Base-by-base conservation (phyloP, 179 eudicot genomes). In the Nepenthes alata region DNA sequence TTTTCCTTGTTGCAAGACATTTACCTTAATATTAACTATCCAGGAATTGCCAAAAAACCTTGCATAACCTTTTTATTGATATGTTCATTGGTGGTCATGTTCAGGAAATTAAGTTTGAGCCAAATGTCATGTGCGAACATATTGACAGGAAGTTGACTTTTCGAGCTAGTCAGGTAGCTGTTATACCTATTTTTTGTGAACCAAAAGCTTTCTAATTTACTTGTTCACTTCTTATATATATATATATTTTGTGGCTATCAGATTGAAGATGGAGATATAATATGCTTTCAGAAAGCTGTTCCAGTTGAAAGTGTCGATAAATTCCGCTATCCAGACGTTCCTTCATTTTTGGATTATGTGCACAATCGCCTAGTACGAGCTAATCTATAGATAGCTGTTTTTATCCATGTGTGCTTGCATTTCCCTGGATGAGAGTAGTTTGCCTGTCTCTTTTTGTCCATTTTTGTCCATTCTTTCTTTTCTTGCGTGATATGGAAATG, bases 51-150 rank as follows among this genome's bases (percentile, higher is more conserved):
- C 25, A 52, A n/a, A 14, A 14, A 13, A 5, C 55, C 1, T 11
- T 25, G 2, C 15, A 0, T 52, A 15, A 15, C 15, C 55, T 2
- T 52, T 15, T 1, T 52, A 52, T 52, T 52, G 55, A 52, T n/a
- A 52, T 7, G 34, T 50, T 7, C 11, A 52, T n/a, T 52, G 16
- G 16, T 52, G 6, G 5, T 52, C 53, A 34, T 72, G 39, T 78
- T 53, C 85, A 94, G 97, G 99, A 94, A 82, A 87, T 94, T 54
- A 94, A 94, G 75, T 94, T 84, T 70, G 97, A 94, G 71, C 99
- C 99, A 11, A 76, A 62, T 75, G 97, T 94, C 69, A 83, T 87
- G 91, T 89, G 97, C 58, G 95, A 89, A 71, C 83, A 64, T 63
- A 75, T 89, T 64, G 89, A 89, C 70, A 78, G 71, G 64, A 85